These are phyloP conservation scores for Lachnellula arida DNA, from an alignment of 2,329 filamentous ascomycete species.

Conservation along the genomic window DNA sequence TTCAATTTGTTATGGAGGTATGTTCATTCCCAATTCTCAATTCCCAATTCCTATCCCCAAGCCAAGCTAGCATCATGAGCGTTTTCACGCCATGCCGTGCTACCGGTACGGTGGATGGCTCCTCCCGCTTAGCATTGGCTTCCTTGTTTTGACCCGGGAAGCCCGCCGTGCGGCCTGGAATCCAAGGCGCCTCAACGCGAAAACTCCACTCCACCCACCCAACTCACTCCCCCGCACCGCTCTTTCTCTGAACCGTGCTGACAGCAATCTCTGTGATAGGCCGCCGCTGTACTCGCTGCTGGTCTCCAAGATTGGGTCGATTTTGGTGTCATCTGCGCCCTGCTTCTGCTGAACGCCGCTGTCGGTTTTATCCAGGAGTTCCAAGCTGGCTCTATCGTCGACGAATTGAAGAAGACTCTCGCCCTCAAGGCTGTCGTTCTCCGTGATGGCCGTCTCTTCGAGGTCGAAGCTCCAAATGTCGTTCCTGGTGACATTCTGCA, in stretches of 20 bases:
- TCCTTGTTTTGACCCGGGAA: background rate
- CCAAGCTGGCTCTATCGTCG: slow-evolving; percentile 85
- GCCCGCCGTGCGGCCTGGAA: slow-evolving; percentile 1
- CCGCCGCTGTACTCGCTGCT: slow-evolving; percentile 72
- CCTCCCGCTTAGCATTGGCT: background rate
- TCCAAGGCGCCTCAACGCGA: slow-evolving; percentile 6
- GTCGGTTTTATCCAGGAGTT: slow-evolving; percentile 89
- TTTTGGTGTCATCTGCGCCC: slow-evolving; percentile 83
- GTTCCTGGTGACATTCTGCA: slow-evolving; percentile 88
- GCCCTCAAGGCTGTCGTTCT: slow-evolving; percentile 84
- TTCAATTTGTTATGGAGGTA: slow-evolving; percentile 93
- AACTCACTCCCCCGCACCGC: no score
- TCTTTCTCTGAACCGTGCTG: slow-evolving; percentile 7
- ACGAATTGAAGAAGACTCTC: slow-evolving; percentile 85
- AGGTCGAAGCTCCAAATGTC: slow-evolving; percentile 77
- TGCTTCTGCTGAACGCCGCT: slow-evolving; percentile 76
- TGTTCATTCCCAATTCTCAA: slow-evolving; percentile 30
- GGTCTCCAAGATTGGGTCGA: slow-evolving; percentile 88
- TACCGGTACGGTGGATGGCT: background rate
- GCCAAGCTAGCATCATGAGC: background rate
- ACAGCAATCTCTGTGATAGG: slow-evolving; percentile 27
- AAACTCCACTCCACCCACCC: background rate
- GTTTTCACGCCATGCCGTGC: background rate
- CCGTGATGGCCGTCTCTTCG: slow-evolving; percentile 71
- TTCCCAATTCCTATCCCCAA: slow-evolving; percentile 2